Conservation (phyloP, 2,329 filamentous ascomycete species). For the Phoma sp. region DNA sequence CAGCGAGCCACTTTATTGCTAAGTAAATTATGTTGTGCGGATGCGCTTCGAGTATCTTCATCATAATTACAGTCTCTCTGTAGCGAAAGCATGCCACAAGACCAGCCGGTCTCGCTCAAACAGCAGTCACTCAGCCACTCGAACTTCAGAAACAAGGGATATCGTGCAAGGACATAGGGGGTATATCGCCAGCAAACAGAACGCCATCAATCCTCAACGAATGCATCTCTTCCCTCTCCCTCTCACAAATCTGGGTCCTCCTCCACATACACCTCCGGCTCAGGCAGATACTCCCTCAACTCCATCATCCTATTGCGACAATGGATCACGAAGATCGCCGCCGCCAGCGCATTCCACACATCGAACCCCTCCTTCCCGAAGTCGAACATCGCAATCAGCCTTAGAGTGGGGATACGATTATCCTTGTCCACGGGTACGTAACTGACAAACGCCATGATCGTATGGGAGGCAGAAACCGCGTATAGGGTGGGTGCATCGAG, state of each 20-base stretch:
- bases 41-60: too few species aligned
- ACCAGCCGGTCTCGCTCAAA: too few species aligned
- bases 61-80: too few species aligned
- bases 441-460: slow-evolving; percentile 60
- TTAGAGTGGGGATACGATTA: slow-evolving; percentile 32
- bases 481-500: slow-evolving; percentile 57
- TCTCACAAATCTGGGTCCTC: slow-evolving; percentile 42
- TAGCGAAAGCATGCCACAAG: too few species aligned
- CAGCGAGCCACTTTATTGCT: too few species aligned
- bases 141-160: background rate
- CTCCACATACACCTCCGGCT: slow-evolving; percentile 15
- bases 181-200: slow-evolving; percentile 26
- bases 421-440: slow-evolving; percentile 46
- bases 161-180: slow-evolving; percentile 16
- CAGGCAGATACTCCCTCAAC: slow-evolving; percentile 48
- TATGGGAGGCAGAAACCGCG: slow-evolving; percentile 60
- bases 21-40: too few species aligned
- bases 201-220: slow-evolving; percentile 2
- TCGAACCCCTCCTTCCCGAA: slow-evolving; percentile 60
- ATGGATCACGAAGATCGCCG: slow-evolving; percentile 62
- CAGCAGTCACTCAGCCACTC: background rate
- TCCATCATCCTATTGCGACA: slow-evolving; percentile 58
- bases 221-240: background rate
- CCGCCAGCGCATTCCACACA: slow-evolving; percentile 65
- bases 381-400: slow-evolving; percentile 60